Percentiles rank a stretch among this genome's conserved stretches.
Evolutionary conservation across 306 rosid genomes (phyloP).

Genomic region (Herpetospermum pedunculosum): DNA sequence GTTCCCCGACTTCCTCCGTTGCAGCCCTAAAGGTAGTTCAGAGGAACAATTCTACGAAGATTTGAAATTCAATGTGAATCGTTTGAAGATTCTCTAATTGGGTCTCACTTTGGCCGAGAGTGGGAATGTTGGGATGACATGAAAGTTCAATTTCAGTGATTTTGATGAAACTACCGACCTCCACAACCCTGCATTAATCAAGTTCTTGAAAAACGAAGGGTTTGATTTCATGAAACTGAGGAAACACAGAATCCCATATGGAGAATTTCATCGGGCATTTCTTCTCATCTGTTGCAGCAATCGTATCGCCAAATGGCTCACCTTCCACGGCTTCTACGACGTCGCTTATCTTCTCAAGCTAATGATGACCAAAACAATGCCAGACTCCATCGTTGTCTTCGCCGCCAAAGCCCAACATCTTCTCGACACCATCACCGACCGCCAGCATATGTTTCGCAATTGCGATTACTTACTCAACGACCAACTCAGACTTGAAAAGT

Average conservation of each 20-base stretch:
- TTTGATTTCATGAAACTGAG: not conserved
- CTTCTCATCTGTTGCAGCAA: not conserved
- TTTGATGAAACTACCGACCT: not conserved
- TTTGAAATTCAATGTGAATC: not conserved
- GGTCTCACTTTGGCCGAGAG: not conserved
- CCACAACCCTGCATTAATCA: not conserved
- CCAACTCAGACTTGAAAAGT: not conserved
- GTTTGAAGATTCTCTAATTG: not conserved
- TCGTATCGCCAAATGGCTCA: not conserved
- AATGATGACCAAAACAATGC: not conserved
- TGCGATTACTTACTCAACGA: not conserved
- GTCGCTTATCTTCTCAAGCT: not conserved
- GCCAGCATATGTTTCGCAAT: not conserved
- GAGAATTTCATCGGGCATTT: not conserved
- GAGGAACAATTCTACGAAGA: not conserved
- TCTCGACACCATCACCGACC: not conserved
- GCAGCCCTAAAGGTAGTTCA: not conserved
- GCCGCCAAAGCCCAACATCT: not conserved
- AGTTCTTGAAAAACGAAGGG: not conserved
- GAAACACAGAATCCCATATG: not conserved
- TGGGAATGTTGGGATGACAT: not conserved
- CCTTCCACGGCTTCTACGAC: not conserved
- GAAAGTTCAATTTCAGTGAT: not conserved
- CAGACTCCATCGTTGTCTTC: not conserved
- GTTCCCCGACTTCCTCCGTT: not conserved